Percentiles rank a stretch among this genome's conserved stretches.
Evolutionary conservation across 352 stramenopile genomes (phyloP).

Genomic region (Phytophthora uliginosa): DNA sequence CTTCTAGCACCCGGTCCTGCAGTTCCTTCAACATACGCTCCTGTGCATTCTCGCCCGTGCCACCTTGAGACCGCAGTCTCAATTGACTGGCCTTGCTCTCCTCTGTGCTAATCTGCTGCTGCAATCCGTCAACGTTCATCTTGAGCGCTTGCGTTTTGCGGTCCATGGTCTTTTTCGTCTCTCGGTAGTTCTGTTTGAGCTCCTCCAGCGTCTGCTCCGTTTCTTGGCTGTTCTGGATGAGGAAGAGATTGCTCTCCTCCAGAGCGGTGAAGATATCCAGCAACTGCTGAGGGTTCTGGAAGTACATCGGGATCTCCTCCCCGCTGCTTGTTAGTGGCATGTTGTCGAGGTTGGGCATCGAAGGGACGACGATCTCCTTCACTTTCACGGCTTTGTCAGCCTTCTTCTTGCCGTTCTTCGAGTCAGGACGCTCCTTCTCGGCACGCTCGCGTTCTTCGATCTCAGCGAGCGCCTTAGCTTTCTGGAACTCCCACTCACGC

Average conservation of each 20-base stretch:
- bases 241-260: conserved; percentile 97
- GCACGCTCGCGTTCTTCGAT: conserved; percentile 73
- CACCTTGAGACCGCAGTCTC: conserved; percentile 66
- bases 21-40: conserved; percentile 92
- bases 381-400: conserved; percentile 61
- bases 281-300: conserved; percentile 93
- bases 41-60: conserved; percentile 88
- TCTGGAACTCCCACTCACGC: conserved; percentile 74
- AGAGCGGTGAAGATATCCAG: conserved; percentile 95
- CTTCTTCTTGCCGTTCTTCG: conserved; percentile 56
- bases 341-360: conserved; percentile 76
- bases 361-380: conserved; percentile 58
- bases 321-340: conserved; percentile 80
- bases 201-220: conserved; percentile 96
- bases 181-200: conserved; percentile 94
- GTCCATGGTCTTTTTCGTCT: conserved; percentile 93
- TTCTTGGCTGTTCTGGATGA: conserved; percentile 97
- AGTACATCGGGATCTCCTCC: conserved; percentile 97
- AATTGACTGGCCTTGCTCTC: conserved; percentile 88
- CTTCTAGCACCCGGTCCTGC: conserved; percentile 87
- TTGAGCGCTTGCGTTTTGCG: conserved; percentile 87
- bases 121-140: conserved; percentile 91
- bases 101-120: conserved; percentile 90
- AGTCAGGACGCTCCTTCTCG: conserved; percentile 71
- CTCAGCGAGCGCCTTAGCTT: conserved; percentile 60